Evolutionary conservation across 2,329 filamentous ascomycete genomes (phyloP), one percentile per base, ranked within the genome.

Genomic region (Dothidotthia symphoricarpi): DNA sequence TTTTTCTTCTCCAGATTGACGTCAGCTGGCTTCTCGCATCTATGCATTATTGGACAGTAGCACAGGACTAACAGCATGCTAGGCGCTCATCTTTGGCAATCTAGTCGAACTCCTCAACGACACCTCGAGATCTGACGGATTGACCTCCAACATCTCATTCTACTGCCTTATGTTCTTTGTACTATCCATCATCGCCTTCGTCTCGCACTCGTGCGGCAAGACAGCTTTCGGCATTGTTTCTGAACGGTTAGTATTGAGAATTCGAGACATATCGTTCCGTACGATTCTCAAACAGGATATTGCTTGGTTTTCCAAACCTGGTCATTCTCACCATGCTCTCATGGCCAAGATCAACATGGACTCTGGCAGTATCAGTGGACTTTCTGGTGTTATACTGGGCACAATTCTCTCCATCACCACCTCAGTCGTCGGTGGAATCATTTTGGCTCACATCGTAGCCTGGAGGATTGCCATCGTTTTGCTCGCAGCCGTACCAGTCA

Each of bases 211-310:
- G 7, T 54, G 58, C 10, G 70, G 68, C 19, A 73, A 73, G 13
- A 69, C 64, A n/a, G 66, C 68, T 6, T 76, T 76, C 43, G 73
- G 73, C 3, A 50, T 73, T 8, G 71, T 73, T 1, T 73, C 73
- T 1, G 69, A 73, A 16, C 67, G 70, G 24, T 57, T 75, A 15
- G 66, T 72, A 6, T 57, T 67, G 12, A 66, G 70, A 10, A 65
- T 75, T 10, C 67, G 73, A 28, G 66, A 69, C 24, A 50, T 66
- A 4, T 71, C 73, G 2, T 65, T 82, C 38, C 66, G 71, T 31
- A 75, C 73, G 32, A 73, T 77, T 1, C 65, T 82, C 5, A 68
- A 72, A 14, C 77, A 81, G 51, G 75, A 80, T 42, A 75, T 81
- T 57, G 45, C 65, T 8, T 76, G 73, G 72, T 75, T 74, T 36